Evolutionary conservation across 768 basidiomycete species (phyloP), one percentile per base, ranked within the genome.

Genomic region (Hydnum rufescens): DNA sequence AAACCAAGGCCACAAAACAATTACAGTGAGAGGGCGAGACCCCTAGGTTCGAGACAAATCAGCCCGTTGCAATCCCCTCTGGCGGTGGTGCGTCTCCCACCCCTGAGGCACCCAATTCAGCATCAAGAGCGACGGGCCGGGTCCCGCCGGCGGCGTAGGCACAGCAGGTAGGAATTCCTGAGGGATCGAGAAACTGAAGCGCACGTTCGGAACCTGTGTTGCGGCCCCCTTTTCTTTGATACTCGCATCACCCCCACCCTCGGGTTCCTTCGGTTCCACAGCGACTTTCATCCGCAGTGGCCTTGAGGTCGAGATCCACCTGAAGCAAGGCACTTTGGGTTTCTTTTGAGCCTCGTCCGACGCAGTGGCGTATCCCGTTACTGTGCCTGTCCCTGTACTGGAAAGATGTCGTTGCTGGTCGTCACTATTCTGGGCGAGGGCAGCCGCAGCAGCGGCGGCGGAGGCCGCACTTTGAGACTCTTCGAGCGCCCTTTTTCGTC

Each of bases 261-360:
- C 44, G 8, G 44, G 25, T 16, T 13, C 8, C 44, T 47, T 47
- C 25, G 8, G 8, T 28, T 16, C 26, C 8, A 47, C 13, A 8
- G 13, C 26, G 16, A 16, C 13, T 26, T 26, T 28, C 44, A 26
- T 47, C 26, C 26, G 8, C 5, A 31, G 49, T 8, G 8, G 28
- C 16, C 49, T 25, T 13, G 49, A 50, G 16, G 49, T 50, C 23
- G 49, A 50, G 6, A 50, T 50, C 49, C 49, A 50, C 16, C 49
- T 8, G 49, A 30, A 50, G 18, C 13, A 50, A 50, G 49, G 49
- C 44, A 47, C 44, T 47, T n/a, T 8, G 36, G 36, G 36, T 39
- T 8, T 39, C 8, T 8, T 8, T 19, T 19, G 36, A 8, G 36
- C 8, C 8, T 8, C 36, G 36, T 8, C 8, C 8, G 36, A 19